Evolutionary conservation across 2,329 filamentous ascomycete genomes (phyloP).

Genomic region (Diaporthe helianthi): DNA sequence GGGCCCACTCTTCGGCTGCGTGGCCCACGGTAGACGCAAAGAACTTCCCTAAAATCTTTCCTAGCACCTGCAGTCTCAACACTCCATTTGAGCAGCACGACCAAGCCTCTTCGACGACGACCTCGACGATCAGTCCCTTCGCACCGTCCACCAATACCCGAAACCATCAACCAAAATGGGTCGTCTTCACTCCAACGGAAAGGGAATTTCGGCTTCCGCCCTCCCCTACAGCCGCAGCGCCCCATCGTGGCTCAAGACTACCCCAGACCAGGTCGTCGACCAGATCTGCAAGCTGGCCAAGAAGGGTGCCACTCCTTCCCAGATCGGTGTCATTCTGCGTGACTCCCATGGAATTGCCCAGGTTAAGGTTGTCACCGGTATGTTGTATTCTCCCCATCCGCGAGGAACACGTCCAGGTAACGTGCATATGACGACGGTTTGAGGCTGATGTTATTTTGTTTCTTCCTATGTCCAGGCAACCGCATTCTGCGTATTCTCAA

Average conservation of each 20-base stretch:
- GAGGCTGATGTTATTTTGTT: slow-evolving; percentile 41
- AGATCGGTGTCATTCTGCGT: slow-evolving; percentile 98
- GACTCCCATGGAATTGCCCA: slow-evolving; percentile 98
- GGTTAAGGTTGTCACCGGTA: slow-evolving; percentile 97
- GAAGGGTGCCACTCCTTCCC: slow-evolving; percentile 97
- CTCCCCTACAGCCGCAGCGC: slow-evolving; percentile 95
- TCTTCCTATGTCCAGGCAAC: slow-evolving; percentile 72
- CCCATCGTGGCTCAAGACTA: slow-evolving; percentile 98
- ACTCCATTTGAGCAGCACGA: slow-evolving; percentile 33
- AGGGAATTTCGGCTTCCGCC: slow-evolving; percentile 96
- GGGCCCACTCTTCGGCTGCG: not conserved
- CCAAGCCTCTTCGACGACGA: slow-evolving; percentile 34
- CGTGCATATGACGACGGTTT: not conserved
- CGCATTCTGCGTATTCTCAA: slow-evolving; percentile 99
- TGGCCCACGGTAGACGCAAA: slow-evolving; percentile 29
- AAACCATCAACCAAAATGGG: slow-evolving; percentile 74
- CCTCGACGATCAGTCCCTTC: slow-evolving; percentile 39
- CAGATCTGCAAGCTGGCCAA: slow-evolving; percentile 99
- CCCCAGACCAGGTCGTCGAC: slow-evolving; percentile 96
- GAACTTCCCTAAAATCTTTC: slow-evolving; percentile 26
- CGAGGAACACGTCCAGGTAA: not conserved
- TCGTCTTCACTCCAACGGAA: slow-evolving; percentile 99
- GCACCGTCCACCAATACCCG: slow-evolving; percentile 39
- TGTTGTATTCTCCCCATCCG: slow-evolving; percentile 44
- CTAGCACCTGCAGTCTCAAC: not conserved